Evolutionary conservation across 2,329 filamentous ascomycete genomes (phyloP).

Genomic region (Neoscytalidium dimidiatum): DNA sequence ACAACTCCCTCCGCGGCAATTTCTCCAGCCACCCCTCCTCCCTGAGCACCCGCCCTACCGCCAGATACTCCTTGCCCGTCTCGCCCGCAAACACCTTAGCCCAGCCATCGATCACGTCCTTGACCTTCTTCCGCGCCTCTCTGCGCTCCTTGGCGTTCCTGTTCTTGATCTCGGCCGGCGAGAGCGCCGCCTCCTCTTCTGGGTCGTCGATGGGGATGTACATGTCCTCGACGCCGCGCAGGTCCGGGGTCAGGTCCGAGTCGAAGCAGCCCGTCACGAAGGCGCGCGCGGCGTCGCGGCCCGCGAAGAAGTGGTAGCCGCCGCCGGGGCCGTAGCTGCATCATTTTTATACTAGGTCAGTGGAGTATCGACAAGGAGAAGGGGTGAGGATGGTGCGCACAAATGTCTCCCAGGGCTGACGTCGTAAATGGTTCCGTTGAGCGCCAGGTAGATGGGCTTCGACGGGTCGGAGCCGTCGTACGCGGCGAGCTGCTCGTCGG

Average conservation of each 20-base stretch:
- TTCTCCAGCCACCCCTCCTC: conserved; percentile 63
- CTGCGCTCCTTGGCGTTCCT: conserved; percentile 64
- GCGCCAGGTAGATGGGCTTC: conserved; percentile 84
- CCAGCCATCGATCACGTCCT: conserved; percentile 76
- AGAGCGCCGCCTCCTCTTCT: conserved; percentile 19
- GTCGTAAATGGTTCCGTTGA: conserved; percentile 87
- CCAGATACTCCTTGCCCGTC: conserved; percentile 77
- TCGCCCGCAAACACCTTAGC: conserved; percentile 70
- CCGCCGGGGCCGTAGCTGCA: conserved; percentile 66
- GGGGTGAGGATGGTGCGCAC: not conserved
- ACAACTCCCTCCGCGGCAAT: conserved; percentile 64
- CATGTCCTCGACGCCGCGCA: conserved; percentile 85
- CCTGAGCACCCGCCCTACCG: conserved; percentile 72
- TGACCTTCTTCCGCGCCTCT: conserved; percentile 65
- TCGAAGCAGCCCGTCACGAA: conserved; percentile 93
- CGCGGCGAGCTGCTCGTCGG: conserved; percentile 68
- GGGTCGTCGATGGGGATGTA: conserved; percentile 67
- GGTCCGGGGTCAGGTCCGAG: conserved; percentile 79
- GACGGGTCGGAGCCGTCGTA: conserved; percentile 77
- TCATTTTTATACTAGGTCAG: too few species aligned
- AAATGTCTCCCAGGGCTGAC: conserved; percentile 61
- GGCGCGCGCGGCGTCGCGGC: conserved; percentile 80
- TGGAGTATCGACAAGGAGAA: not conserved
- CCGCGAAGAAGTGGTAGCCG: conserved; percentile 83
- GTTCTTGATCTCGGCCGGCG: conserved; percentile 45